phyloP scores from a whole-genome alignment of 768 basidiomycete genomes.

The Lentinula sp. region DNA sequence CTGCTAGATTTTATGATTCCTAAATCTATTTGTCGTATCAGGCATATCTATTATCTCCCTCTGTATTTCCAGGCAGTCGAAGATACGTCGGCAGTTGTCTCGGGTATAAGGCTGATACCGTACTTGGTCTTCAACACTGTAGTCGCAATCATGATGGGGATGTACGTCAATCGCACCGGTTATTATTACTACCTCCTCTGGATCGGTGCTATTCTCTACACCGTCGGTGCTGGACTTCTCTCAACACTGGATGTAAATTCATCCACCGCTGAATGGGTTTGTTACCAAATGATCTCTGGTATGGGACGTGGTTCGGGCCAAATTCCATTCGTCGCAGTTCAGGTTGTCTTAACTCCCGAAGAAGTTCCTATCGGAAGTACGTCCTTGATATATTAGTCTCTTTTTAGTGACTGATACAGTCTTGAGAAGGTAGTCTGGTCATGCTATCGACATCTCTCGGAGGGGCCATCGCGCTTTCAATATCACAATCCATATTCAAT shows the following conservation, averaged over 20 bases:
- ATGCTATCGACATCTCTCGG: constrained; percentile 8
- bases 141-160: constrained; percentile 28
- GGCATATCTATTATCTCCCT: constrained; percentile 15
- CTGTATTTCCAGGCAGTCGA: constrained; percentile 13
- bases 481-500: constrained; percentile 8
- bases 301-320: constrained; percentile 8
- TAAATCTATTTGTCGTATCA: constrained; percentile 13
- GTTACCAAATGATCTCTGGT: constrained; percentile 11
- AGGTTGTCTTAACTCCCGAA: constrained; percentile 6
- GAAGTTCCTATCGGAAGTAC: constrained; percentile 11
- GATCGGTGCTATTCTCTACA: constrained; percentile 5
- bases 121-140: constrained; percentile 25
- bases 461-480: constrained; percentile 8
- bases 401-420: not conserved
- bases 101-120: constrained; percentile 14
- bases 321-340: constrained; percentile 10
- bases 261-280: not conserved
- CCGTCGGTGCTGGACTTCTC: constrained; percentile 11
- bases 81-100: constrained; percentile 7
- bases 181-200: constrained; percentile 7
- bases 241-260: constrained; percentile 7
- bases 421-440: constrained; percentile 1
- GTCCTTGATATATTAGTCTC: not conserved
- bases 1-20: constrained; percentile 21
- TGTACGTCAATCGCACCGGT: constrained; percentile 19